Conservation (phyloP, 306 rosid genomes). For the Benincasa hispida region DNA sequence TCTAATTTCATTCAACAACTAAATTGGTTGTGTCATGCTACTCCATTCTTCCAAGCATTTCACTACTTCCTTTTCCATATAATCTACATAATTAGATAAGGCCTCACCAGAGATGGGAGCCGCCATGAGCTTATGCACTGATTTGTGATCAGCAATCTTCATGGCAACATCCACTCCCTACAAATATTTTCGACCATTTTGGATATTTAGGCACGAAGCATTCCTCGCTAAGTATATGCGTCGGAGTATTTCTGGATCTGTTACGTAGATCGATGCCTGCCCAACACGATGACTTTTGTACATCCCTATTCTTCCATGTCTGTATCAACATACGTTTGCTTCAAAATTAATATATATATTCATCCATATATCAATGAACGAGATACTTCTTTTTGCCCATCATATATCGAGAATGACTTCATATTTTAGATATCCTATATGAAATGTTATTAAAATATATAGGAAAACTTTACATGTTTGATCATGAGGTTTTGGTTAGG, state of each 20-base stretch:
- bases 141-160: not conserved
- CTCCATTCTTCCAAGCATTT: not conserved
- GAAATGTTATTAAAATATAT: too few relatives aligned
- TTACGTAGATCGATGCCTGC: not conserved
- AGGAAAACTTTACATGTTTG: too few relatives aligned
- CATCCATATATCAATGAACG: too few relatives aligned
- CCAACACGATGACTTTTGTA: not conserved
- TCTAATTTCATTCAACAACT: not conserved
- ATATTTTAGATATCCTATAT: too few relatives aligned
- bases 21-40: not conserved
- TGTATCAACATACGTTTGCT: not conserved
- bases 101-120: not conserved
- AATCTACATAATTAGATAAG: not conserved
- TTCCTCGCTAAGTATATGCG: not conserved
- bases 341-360: too few relatives aligned
- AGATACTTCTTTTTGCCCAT: too few relatives aligned
- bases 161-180: not conserved
- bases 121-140: not conserved
- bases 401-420: too few relatives aligned
- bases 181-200: not conserved
- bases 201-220: not conserved
- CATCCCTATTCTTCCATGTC: not conserved
- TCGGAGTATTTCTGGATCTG: not conserved
- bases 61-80: not conserved
- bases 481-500: too few relatives aligned